Conservation (phyloP, 495 filamentous ascomycete genomes). For the Friedmanniomyces simplex region DNA sequence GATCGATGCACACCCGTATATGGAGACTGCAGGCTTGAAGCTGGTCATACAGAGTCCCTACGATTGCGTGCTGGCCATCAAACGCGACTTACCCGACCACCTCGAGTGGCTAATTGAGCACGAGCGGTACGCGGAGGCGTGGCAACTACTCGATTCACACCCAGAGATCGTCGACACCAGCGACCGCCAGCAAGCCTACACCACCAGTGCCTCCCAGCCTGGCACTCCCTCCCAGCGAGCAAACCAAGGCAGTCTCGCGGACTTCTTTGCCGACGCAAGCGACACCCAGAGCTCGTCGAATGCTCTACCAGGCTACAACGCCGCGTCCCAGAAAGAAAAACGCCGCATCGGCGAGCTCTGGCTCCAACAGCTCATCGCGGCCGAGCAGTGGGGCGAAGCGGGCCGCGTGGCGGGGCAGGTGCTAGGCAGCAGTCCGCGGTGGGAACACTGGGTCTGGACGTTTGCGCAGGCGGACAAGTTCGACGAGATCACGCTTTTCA, state of each 20-base stretch:
- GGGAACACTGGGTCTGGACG: slow-evolving; percentile 90
- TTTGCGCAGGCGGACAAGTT: slow-evolving; percentile 78
- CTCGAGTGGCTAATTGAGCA: slow-evolving; percentile 73
- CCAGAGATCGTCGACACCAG: slow-evolving; percentile 54
- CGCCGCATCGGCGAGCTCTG: slow-evolving; percentile 84
- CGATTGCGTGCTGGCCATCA: slow-evolving; percentile 80
- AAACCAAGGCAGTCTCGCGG: slow-evolving; percentile 50
- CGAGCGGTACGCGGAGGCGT: slow-evolving; percentile 69
- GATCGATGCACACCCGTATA: slow-evolving; percentile 27
- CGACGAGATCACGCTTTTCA: slow-evolving; percentile 76
- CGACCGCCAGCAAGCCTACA: slow-evolving; percentile 30
- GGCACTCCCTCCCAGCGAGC: slow-evolving; percentile 66
- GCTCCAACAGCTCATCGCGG: slow-evolving; percentile 70
- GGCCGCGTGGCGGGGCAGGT: slow-evolving; percentile 72
- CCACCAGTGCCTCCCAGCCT: slow-evolving; percentile 35
- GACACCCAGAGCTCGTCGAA: slow-evolving; percentile 45
- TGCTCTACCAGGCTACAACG: slow-evolving; percentile 34
- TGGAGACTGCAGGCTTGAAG: slow-evolving; percentile 61
- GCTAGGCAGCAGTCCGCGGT: slow-evolving; percentile 61
- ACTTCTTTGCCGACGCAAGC: slow-evolving; percentile 69
- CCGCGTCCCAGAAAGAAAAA: slow-evolving; percentile 78
- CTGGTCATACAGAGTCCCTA: slow-evolving; percentile 95
- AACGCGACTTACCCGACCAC: slow-evolving; percentile 74
- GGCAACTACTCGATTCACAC: slow-evolving; percentile 76
- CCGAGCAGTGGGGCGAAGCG: slow-evolving; percentile 63